Base-by-base conservation (phyloP, 306 rosid genomes). In the Trichosanthes cucumerina region DNA sequence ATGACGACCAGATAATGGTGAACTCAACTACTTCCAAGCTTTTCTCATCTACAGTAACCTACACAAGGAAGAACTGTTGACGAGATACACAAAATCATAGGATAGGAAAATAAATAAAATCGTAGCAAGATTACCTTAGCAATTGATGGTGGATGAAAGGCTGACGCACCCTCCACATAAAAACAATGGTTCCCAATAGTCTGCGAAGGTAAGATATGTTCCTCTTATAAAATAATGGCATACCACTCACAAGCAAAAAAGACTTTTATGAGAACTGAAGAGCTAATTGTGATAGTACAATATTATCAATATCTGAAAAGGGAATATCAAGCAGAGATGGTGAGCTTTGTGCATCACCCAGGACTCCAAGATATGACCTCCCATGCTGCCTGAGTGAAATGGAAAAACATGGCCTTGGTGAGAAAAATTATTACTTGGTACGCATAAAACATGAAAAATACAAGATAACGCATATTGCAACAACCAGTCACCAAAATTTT, bases 161-260 rank as follows among this genome's bases (percentile, higher is more conserved):
- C 90, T 54, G 98, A 94, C 5, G 96, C 98, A 78, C 98, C 97
- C 86, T 90, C 98, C 75, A 94, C 89, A 75, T 87, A 94, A 14
- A 94, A 68, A 80, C 89, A 81, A 79, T 80, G 72, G 68, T 75
- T 81, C n/a, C 91, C 91, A 79, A 84, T 86, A 23, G 84, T 89
- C 98, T 94, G 89, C 87, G 81, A 63, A 33, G 78, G 68, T 47
- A n/a, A 86, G 50, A 78, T 18, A 82, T 75, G 80, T 43, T 81
- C 52, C 52, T 62, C 21, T 60, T 78, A 78, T 23, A 58, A 58
- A 21, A 23, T 58, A 58, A 58, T 24, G 13, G 63, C 50, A 66
- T 66, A 65, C 16, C 47, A 65, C 47, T 65, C 73, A 36, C 49
- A 36, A 9, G 62, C 26, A 10, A n/a, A 6, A 56, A 59, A 4